Conservation (phyloP, 768 basidiomycete genomes). For the Mycena galericulata region DNA sequence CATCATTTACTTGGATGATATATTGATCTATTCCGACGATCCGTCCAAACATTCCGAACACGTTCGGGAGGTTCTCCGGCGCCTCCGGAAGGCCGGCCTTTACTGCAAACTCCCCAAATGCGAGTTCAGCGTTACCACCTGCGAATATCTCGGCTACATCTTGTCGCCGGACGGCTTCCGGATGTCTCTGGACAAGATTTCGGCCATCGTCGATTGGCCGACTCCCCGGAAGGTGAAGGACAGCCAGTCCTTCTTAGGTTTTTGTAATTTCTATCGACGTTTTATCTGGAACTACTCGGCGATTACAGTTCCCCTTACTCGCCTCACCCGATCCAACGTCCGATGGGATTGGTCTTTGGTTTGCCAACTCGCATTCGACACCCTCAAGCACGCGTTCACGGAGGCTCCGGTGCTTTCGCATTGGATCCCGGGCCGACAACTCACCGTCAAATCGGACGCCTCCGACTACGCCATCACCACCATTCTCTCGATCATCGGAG, state of each 20-base stretch:
- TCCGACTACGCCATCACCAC: slow-evolving; percentile 24
- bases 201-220: no score
- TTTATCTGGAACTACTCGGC: no score
- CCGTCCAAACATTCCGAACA: no score
- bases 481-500: slow-evolving; percentile 14
- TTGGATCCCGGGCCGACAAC: slow-evolving; percentile 10
- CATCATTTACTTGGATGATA: no score
- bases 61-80: no score
- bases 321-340: background rate
- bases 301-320: slow-evolving; percentile 34
- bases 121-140: background rate
- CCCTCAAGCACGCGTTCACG: no score
- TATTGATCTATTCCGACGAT: no score
- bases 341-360: background rate
- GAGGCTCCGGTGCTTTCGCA: background rate
- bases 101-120: background rate
- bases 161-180: slow-evolving; percentile 33
- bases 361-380: background rate
- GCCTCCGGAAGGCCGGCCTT: no score
- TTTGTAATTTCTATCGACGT: no score
- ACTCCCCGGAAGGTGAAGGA: no score
- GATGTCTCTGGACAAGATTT: no score
- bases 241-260: no score
- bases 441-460: slow-evolving; percentile 24
- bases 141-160: background rate